Evolutionary conservation across 768 basidiomycete species (phyloP).

Genomic region (Suillus bovinus): DNA sequence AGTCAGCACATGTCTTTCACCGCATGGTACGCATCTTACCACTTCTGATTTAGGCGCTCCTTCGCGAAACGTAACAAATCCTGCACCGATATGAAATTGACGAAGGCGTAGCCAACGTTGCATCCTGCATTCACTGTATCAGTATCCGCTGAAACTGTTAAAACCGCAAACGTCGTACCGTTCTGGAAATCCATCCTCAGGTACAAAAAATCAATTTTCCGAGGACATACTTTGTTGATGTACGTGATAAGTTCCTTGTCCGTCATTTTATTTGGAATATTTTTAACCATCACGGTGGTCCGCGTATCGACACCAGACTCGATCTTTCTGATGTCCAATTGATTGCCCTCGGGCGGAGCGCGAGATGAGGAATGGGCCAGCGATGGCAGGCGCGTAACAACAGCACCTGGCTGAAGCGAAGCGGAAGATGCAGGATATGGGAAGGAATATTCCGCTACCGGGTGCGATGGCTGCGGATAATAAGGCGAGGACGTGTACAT

Average conservation of each 20-base stretch:
- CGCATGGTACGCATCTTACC: slow-evolving; percentile 44
- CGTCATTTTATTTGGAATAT: slow-evolving; percentile 91
- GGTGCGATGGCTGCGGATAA: slow-evolving; percentile 31
- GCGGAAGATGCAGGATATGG: slow-evolving; percentile 2
- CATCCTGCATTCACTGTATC: slow-evolving; percentile 47
- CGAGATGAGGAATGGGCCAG: slow-evolving; percentile 30
- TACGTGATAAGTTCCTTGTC: slow-evolving; percentile 69
- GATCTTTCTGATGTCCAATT: slow-evolving; percentile 68
- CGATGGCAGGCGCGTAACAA: slow-evolving; percentile 22
- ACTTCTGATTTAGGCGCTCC: slow-evolving; percentile 74
- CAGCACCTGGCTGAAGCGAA: slow-evolving; percentile 21
- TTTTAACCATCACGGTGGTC: slow-evolving; percentile 89
- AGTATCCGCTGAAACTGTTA: slow-evolving; percentile 9
- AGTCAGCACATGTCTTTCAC: slow-evolving; percentile 9
- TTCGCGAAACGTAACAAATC: slow-evolving; percentile 78
- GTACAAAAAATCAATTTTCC: slow-evolving; percentile 85
- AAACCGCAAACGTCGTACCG: slow-evolving; percentile 42
- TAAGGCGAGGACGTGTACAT: slow-evolving; percentile 31
- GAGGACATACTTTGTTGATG: slow-evolving; percentile 71
- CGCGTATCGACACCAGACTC: slow-evolving; percentile 77
- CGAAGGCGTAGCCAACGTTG: slow-evolving; percentile 84
- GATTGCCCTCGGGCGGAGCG: slow-evolving; percentile 45
- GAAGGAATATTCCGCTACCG: slow-evolving; percentile 16
- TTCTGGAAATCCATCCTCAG: slow-evolving; percentile 85
- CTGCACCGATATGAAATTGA: slow-evolving; percentile 82